Evolutionary conservation across 2,329 filamentous ascomycete genomes (phyloP).

Genomic region (Cytospora piceae): DNA sequence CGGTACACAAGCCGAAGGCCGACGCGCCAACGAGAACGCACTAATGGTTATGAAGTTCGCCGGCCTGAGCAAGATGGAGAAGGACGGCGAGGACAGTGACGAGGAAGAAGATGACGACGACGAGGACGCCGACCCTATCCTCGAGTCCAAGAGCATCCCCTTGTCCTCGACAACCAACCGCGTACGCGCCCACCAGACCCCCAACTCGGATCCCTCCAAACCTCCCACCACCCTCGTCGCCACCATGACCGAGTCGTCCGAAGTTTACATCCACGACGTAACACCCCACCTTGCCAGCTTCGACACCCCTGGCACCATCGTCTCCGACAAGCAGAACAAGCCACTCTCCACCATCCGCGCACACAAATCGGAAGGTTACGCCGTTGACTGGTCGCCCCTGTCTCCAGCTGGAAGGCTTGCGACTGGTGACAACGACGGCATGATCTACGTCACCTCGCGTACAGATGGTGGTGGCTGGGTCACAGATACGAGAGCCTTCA

Average conservation of each 20-base stretch:
- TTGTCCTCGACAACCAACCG: constrained; percentile 89
- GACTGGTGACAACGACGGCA: constrained; percentile 87
- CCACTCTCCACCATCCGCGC: constrained; percentile 85
- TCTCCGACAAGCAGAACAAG: constrained; percentile 84
- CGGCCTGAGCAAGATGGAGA: constrained; percentile 85
- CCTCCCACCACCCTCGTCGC: constrained; percentile 85
- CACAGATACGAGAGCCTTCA: constrained; percentile 82
- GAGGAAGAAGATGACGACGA: constrained; percentile 76
- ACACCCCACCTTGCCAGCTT: constrained; percentile 88
- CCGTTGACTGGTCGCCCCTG: constrained; percentile 91
- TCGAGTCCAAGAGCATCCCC: constrained; percentile 90
- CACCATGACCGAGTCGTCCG: constrained; percentile 86
- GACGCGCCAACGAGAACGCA: constrained; percentile 81
- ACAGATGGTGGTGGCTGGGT: constrained; percentile 88
- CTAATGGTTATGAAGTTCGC: constrained; percentile 97
- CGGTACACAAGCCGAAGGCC: constrained; percentile 85
- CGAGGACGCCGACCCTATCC: constrained; percentile 82
- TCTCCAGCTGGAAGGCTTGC: constrained; percentile 81
- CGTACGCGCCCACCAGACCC: constrained; percentile 83
- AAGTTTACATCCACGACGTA: constrained; percentile 92
- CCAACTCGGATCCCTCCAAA: constrained; percentile 69
- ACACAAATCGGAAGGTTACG: constrained; percentile 94
- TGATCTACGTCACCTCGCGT: constrained; percentile 85
- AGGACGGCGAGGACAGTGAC: constrained; percentile 66
- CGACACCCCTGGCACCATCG: constrained; percentile 80